Evolutionary conservation across 306 rosid species (phyloP), one percentile per base, ranked within the genome.

Genomic region (Glycine latifolia): DNA sequence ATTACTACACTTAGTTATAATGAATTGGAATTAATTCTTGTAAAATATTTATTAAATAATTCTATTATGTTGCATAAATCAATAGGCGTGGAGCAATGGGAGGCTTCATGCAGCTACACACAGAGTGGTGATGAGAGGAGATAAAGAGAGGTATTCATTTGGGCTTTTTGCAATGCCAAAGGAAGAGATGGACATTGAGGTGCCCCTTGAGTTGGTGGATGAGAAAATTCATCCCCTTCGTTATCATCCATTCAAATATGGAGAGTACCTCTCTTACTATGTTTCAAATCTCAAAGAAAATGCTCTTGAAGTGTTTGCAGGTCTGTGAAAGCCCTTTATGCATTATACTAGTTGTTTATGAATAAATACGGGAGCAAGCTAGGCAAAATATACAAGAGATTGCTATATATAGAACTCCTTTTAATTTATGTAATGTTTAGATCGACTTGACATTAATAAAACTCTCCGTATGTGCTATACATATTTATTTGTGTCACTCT

Each of bases 41-140:
- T 65, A 1, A 8, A 60, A 3, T 16, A 16, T 7, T 60, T 2
- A 33, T 31, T 10, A 0, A 61, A 33, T 11, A 31, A 33, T 62
- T 10, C 20, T 62, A 50, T 8, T 16, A 44, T 20, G 31, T 56
- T 41, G 55, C 48, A 56, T 55, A 12, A 26, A 26, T 26, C 2
- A 26, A 74, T 16, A 87, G 90, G 91, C 91, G 0, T 91, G 91
- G 91, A 89, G 91, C 86, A 89, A 89, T 52, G 89, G 90, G 61
- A 89, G 90, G 9, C 77, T 88, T 69, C 85, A 88, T 72, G 89
- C 92, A 15, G 86, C 68, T 6, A 85, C 61, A 17, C 92, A 89
- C 55, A 84, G 88, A 62, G 91, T 91, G 85, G 55, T 80, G 79
- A 58, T 89, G 85, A 71, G 61, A 0, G 89, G 89, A 41, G 76